Percentiles rank a stretch among this genome's conserved stretches.
Evolutionary conservation across 495 filamentous ascomycete species (phyloP).

Genomic region (Penicillium bovifimosum): DNA sequence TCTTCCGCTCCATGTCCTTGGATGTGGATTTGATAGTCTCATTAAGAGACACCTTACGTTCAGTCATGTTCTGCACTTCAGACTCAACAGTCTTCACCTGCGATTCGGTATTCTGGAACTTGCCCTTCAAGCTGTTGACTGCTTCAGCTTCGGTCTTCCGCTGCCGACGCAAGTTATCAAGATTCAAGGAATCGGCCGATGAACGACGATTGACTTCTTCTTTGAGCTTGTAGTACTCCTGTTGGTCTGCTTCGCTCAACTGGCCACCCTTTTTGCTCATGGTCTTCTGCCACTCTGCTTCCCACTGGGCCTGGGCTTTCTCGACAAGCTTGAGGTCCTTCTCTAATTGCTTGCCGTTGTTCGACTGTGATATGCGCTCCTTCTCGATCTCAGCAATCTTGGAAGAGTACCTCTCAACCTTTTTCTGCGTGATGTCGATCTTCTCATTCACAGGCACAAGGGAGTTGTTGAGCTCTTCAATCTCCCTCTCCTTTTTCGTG

Average conservation of each 20-base stretch:
- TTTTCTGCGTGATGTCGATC: constrained; percentile 69
- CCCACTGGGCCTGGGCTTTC: constrained; percentile 86
- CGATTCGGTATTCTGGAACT: constrained; percentile 71
- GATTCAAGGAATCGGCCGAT: constrained; percentile 71
- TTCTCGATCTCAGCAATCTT: constrained; percentile 66
- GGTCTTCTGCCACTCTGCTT: constrained; percentile 75
- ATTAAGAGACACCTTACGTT: constrained; percentile 57
- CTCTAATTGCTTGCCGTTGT: constrained; percentile 61
- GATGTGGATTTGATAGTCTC: constrained; percentile 58
- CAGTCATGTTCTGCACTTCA: constrained; percentile 63
- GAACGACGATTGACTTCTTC: constrained; percentile 83
- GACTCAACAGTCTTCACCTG: constrained; percentile 65
- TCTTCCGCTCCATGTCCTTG: constrained; percentile 79
- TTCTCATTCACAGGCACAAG: constrained; percentile 91
- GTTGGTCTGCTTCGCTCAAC: constrained; percentile 77
- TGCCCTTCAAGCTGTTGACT: constrained; percentile 76
- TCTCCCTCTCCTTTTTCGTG: constrained; percentile 77
- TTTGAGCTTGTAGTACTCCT: constrained; percentile 81
- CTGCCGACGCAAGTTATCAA: constrained; percentile 78
- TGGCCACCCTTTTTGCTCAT: constrained; percentile 81
- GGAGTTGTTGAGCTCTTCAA: constrained; percentile 78
- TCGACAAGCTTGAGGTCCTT: constrained; percentile 79
- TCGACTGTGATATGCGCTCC: constrained; percentile 64
- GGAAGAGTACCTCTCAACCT: constrained; percentile 58
- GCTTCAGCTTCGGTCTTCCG: constrained; percentile 85